phyloP scores from a whole-genome alignment of 108 stramenopile genomes.

The Cyclotella baltica region DNA sequence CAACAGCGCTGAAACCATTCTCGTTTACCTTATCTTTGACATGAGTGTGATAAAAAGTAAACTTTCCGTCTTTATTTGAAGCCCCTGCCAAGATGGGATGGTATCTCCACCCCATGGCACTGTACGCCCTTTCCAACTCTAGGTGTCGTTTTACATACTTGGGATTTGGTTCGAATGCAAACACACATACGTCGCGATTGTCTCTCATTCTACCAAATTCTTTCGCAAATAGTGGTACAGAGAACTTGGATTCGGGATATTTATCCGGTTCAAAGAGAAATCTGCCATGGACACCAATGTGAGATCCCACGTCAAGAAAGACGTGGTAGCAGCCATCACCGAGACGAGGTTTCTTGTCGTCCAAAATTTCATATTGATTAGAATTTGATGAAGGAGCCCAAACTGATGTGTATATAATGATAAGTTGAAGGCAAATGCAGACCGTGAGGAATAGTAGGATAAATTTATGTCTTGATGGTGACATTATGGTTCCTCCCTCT shows the following conservation, averaged over 20 bases:
- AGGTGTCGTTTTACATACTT: conserved; percentile 16
- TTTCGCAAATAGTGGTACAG: conserved; percentile 18
- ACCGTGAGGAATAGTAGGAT: too few relatives aligned
- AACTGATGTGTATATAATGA: too few relatives aligned
- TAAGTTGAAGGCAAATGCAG: too few relatives aligned
- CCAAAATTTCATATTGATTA: too few relatives aligned
- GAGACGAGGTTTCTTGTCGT: too few relatives aligned
- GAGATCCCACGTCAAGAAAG: conserved; percentile 51
- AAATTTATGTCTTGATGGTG: too few relatives aligned
- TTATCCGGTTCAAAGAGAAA: conserved; percentile 49
- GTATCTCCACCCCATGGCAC: conserved; percentile 49
- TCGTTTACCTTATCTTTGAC: conserved; percentile 14
- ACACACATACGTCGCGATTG: conserved; percentile 46
- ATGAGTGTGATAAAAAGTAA: conserved; percentile 47
- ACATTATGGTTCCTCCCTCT: too few relatives aligned
- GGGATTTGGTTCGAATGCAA: conserved; percentile 55
- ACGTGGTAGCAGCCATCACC: conserved; percentile 56
- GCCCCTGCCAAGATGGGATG: conserved; percentile 35
- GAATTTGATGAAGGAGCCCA: too few relatives aligned
- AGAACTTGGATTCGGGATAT: conserved; percentile 22
- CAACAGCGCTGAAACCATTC: conserved; percentile 37
- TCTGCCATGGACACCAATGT: conserved; percentile 47
- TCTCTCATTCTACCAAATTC: conserved; percentile 32
- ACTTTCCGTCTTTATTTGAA: conserved; percentile 27
- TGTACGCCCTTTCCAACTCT: conserved; percentile 24